Base-by-base conservation (phyloP, 2,329 filamentous ascomycete species). In the Byssoonygena ceratinophila region DNA sequence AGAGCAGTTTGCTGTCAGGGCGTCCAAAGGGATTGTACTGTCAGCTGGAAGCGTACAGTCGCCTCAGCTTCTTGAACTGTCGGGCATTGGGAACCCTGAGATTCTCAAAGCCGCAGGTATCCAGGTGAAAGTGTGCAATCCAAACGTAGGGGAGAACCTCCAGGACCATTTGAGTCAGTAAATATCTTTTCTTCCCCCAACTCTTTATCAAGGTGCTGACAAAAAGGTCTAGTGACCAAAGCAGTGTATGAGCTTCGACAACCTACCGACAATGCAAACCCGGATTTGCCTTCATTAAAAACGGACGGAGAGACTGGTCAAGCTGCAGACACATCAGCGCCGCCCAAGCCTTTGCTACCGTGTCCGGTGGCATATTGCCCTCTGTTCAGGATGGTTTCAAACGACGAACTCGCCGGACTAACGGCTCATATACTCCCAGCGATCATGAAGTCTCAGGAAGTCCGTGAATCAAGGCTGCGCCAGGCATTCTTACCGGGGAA, bases 51-150 rank as follows among this genome's bases (percentile, higher is more conserved):
- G 72, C 25, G 67, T 78, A 37, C 74, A 76, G 60, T 80, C 76
- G 8, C 81, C 75, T 4, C 79, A 76, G 63, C 67, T 80, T 14
- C 72, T 78, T n/a, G 80, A 84, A 57, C 67, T 82, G 1, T 82
- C 79, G 0, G 81, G 81, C 0, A 72, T 84, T 36, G 81, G 81
- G 3, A 68, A 71, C 43, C 65, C 68, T 2, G 60, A 68, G 0
- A 59, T 76, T 6, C 65, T 78, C 3, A 57, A 66, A 12, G 60
- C 63, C 1, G 70, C 69, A 2, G 69, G 70, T 0, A 69, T 78
- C n/a, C 59, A 68, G 11, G 63, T 68, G 29, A 72, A 71, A 53
- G 64, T 77, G 14, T 61, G 67, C 20, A 73, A 71, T 40, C 63
- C 67, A 1, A 69, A 68, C 9, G 72, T 78, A 2, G 76, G 75